Evolutionary conservation across 129 eudicot genomes (phyloP), one percentile per base, ranked within the genome.

Genomic region (Centaurea solstitialis): DNA sequence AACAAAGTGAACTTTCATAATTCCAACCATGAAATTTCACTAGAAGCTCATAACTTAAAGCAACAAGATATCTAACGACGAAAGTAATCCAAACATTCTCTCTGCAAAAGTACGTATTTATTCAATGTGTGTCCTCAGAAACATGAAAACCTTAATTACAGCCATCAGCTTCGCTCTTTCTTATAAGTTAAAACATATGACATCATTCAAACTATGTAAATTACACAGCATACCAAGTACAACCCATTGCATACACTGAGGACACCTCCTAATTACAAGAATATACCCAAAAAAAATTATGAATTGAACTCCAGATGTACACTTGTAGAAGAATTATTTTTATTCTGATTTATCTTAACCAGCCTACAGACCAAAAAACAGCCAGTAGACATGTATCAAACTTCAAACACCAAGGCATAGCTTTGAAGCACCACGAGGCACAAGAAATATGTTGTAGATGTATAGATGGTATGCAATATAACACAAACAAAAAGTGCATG

Each of bases 1-100:
- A 33, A 53, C 61, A 57, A 72, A 64, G 76, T 38, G 6, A 82
- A 43, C 66, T 45, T 38, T 76, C 83, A 71, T 73, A 74, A 79
- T 73, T 65, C 81, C 65, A 72, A 72, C 26, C 8, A 78, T 10
- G 73, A 68, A 70, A 72, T 33, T 30, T 57, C 38, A 22, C 37
- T 7, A 73, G 41, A 37, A 47, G 66, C 59, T 53, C 7, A 9
- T 38, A 26, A 23, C 33, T 62, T 28, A 43, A 76, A 30, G 18
- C 47, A 75, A 75, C 45, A 75, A 39, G 33, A 23, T 5, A 74
- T 7, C 62, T 66, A 50, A 50, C 6, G 7, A 23, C 10, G 20
- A 39, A 38, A 38, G 30, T 18, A n/a, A 73, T 38, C 33, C 57
- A 41, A 73, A 17, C 30, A 73, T 73, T 17, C 8, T 21, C 62